phyloP scores from a whole-genome alignment of 495 filamentous ascomycete species.

The Penicillium cosmopolitanum region DNA sequence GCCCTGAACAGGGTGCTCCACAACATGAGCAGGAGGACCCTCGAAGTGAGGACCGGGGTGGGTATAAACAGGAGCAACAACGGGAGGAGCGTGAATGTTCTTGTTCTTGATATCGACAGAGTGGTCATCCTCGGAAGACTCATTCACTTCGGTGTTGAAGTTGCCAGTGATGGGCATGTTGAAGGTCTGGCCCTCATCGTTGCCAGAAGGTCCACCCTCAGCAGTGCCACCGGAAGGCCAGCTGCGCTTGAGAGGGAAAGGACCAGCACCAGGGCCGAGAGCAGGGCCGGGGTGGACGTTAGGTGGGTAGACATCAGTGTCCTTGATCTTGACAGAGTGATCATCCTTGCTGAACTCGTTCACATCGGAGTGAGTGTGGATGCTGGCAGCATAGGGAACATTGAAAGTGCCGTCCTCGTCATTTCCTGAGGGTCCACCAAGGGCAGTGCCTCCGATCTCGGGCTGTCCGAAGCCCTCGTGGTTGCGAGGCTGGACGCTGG shows the following conservation, averaged over 20 bases:
- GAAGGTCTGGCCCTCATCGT: conserved; percentile 36
- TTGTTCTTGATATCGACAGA: conserved; percentile 31
- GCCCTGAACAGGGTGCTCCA: too few relatives aligned
- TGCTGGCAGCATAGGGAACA: conserved; percentile 15
- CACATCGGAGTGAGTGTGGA: conserved; percentile 29
- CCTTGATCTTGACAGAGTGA: conserved; percentile 32
- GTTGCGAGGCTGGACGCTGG: conserved; percentile 10
- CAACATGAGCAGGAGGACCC: not conserved
- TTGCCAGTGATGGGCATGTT: conserved; percentile 27
- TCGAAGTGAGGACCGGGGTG: not conserved
- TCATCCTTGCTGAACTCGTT: conserved; percentile 34
- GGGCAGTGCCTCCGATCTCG: conserved; percentile 23
- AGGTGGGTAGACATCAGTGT: conserved; percentile 24
- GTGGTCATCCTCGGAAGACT: conserved; percentile 35
- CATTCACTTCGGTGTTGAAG: conserved; percentile 24
- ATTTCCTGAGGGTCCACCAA: conserved; percentile 30
- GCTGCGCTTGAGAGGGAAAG: conserved; percentile 22
- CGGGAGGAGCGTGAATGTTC: conserved; percentile 18
- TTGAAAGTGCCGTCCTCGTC: conserved; percentile 25
- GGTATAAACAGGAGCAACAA: not conserved
- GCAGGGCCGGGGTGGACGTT: conserved; percentile 3
- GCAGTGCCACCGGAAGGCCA: conserved; percentile 22
- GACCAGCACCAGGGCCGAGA: conserved; percentile 23
- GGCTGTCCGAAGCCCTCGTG: conserved; percentile 8
- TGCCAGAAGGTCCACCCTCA: conserved; percentile 31